Evolutionary conservation across 1,284 basidiomycete species (phyloP).

Genomic region (Ceratobasidium sp.): DNA sequence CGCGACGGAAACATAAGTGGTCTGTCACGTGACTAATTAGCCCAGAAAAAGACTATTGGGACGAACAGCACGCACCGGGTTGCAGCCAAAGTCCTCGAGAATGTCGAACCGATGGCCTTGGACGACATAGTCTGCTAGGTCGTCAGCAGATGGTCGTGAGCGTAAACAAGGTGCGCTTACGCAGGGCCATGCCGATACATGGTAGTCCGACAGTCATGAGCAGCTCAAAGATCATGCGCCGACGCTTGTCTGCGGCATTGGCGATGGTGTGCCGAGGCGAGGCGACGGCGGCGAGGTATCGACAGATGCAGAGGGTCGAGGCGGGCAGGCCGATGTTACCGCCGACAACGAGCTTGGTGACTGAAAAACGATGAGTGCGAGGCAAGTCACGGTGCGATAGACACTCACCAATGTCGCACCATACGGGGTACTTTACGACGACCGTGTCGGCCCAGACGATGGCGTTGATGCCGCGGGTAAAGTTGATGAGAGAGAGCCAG

Average conservation of each 20-base stretch:
- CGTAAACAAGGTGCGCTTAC: slow-evolving; percentile 59
- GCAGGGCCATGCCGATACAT: slow-evolving; percentile 67
- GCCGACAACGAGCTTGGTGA: slow-evolving; percentile 52
- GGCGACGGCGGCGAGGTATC: slow-evolving; percentile 57
- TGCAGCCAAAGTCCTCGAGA: slow-evolving; percentile 72
- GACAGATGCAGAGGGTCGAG: slow-evolving; percentile 56
- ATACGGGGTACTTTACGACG: slow-evolving; percentile 54
- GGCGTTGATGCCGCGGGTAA: slow-evolving; percentile 68
- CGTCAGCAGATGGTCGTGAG: neutral
- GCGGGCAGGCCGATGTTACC: slow-evolving; percentile 53
- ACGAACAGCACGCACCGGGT: slow-evolving; percentile 54
- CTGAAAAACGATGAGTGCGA: slow-evolving; percentile 43
- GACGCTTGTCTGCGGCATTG: slow-evolving; percentile 54
- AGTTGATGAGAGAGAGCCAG: slow-evolving; percentile 68
- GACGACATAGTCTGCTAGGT: slow-evolving; percentile 66
- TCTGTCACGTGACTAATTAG: slow-evolving; percentile 45
- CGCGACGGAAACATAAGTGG: slow-evolving; percentile 66
- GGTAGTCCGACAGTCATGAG: slow-evolving; percentile 69
- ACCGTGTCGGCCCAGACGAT: slow-evolving; percentile 57
- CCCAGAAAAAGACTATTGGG: too few relatives aligned
- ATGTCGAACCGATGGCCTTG: slow-evolving; percentile 80
- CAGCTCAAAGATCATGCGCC: slow-evolving; percentile 63
- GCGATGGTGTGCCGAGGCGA: slow-evolving; percentile 52
- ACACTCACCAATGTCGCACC: slow-evolving; percentile 60
- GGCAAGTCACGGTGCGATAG: slow-evolving; percentile 5